Conservation (phyloP, 1,139 yeast species). For the Taphrina confusa region DNA sequence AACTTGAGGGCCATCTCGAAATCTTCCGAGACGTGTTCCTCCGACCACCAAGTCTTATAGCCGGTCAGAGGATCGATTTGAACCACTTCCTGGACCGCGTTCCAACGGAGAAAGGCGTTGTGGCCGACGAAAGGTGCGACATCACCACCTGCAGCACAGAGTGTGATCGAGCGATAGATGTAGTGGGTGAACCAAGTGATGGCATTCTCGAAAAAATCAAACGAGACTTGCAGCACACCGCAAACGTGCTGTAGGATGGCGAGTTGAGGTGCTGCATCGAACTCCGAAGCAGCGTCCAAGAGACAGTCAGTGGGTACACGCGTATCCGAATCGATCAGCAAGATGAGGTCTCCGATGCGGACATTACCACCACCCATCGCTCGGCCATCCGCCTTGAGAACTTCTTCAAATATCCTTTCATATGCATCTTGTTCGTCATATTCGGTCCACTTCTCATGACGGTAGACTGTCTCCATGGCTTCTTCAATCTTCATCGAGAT, state of each 20-base stretch:
- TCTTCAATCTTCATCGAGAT: slow-evolving; percentile 37
- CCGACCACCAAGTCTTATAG: slow-evolving; percentile 37
- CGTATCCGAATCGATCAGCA: slow-evolving; percentile 39
- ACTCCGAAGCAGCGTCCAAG: slow-evolving; percentile 39
- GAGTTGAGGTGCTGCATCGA: slow-evolving; percentile 37
- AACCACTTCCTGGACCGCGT: slow-evolving; percentile 37
- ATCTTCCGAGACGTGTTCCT: slow-evolving; percentile 38
- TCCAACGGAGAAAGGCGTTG: slow-evolving; percentile 38
- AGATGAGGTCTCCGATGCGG: slow-evolving; percentile 38
- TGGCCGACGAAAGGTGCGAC: slow-evolving; percentile 39
- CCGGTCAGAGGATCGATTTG: neutral
- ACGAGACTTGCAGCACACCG: slow-evolving; percentile 38
- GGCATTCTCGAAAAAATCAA: slow-evolving; percentile 37
- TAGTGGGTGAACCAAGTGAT: slow-evolving; percentile 38
- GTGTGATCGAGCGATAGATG: slow-evolving; percentile 37
- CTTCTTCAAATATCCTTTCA: slow-evolving; percentile 3
- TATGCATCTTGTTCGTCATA: slow-evolving; percentile 23
- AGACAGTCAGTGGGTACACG: slow-evolving; percentile 39
- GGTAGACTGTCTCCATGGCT: slow-evolving; percentile 36
- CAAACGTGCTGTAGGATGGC: slow-evolving; percentile 39
- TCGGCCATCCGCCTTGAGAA: slow-evolving; percentile 28
- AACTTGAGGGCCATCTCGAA: slow-evolving; percentile 39
- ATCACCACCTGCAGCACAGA: slow-evolving; percentile 38
- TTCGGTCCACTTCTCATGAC: slow-evolving; percentile 37
- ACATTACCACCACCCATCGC: slow-evolving; percentile 38